Evolutionary conservation across 768 basidiomycete genomes (phyloP).

Genomic region (Lentinula lateritia): DNA sequence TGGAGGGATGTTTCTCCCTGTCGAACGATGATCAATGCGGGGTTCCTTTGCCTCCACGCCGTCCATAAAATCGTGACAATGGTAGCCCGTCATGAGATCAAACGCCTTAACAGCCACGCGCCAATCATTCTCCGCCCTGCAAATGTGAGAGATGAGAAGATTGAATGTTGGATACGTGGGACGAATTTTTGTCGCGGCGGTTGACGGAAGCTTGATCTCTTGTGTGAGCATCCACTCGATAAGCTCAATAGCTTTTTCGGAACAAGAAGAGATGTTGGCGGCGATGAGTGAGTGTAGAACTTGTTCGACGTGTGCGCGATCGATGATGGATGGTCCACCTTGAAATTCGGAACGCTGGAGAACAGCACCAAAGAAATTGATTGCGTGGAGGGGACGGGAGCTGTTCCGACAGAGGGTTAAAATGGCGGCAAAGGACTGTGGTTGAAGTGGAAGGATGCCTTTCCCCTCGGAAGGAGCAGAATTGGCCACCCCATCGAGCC

Average conservation of each 20-base stretch:
- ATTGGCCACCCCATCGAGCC: conserved; percentile 24
- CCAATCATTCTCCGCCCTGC: conserved; percentile 66
- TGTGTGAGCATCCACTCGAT: conserved; percentile 68
- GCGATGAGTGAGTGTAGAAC: conserved; percentile 51
- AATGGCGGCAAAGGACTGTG: conserved; percentile 45
- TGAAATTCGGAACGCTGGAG: conserved; percentile 38
- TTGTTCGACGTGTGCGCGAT: conserved; percentile 53
- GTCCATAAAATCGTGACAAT: conserved; percentile 47
- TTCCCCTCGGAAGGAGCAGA: conserved; percentile 25
- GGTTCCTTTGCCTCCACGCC: conserved; percentile 32
- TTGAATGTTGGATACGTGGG: conserved; percentile 51
- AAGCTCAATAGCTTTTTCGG: conserved; percentile 47
- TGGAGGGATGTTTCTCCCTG: conserved; percentile 39
- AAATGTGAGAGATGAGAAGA: conserved; percentile 43
- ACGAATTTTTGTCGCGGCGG: conserved; percentile 36
- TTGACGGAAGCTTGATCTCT: conserved; percentile 32
- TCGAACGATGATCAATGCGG: conserved; percentile 33
- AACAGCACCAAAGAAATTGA: conserved; percentile 56
- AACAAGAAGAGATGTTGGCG: conserved; percentile 29
- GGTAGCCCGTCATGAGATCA: conserved; percentile 70
- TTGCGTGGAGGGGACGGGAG: conserved; percentile 38
- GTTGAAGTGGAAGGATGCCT: conserved; percentile 33
- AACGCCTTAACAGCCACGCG: conserved; percentile 47
- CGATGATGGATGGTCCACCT: conserved; percentile 36
- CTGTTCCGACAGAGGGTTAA: conserved; percentile 51